Base-by-base conservation (phyloP, 805 yeast genomes). In the Metahyphopichia silvanorum region DNA sequence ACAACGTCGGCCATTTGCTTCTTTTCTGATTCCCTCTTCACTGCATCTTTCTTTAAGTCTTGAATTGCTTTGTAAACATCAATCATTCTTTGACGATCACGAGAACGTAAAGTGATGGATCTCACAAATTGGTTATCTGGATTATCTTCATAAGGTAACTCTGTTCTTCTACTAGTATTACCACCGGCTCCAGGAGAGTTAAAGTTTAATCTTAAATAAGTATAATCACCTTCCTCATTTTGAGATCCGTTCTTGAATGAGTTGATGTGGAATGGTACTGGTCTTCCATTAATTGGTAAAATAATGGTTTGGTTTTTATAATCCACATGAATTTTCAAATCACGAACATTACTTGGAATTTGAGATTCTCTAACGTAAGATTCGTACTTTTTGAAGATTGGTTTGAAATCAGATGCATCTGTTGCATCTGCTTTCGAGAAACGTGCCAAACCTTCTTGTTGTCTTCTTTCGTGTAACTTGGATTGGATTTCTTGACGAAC, bases 231-330 rank as follows among this genome's bases (percentile, higher is more conserved):
- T 67, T 93, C 98, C 52, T 93, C 98, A 43, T 82, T 86, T 52
- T 88, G 89, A 8, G 95, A 84, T 31, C 96, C 98, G 54, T 86
- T 89, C 52, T 89, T 91, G 65, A 85, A 89, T 4, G 97, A 71
- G 57, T 87, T 87, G 53, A 91, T 88, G 57, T 91, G 98, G 71
- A 93, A 91, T 16, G 98, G 98, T 32, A 93, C 98, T 1, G 98
- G 97, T 51, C 98, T 75, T 42, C 98, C 98, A 50, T 82, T 77
- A 37, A 91, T 83, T 32, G 98, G 98, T 38, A 91, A 66, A 39
- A 91, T 77, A 35, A 91, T 83, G 1, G 97, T 85, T 61, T 89
- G 96, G 37, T 84, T 76, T 51, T 85, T 86, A 55, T 77, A 71
- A 56, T 91, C 98, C 37, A 93, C 88, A 55, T 83, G 89, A 39